Percentiles rank a stretch among this genome's conserved stretches.
Conservation (phyloP, 2,329 filamentous ascomycete species). For the Fusarium setosum region DNA sequence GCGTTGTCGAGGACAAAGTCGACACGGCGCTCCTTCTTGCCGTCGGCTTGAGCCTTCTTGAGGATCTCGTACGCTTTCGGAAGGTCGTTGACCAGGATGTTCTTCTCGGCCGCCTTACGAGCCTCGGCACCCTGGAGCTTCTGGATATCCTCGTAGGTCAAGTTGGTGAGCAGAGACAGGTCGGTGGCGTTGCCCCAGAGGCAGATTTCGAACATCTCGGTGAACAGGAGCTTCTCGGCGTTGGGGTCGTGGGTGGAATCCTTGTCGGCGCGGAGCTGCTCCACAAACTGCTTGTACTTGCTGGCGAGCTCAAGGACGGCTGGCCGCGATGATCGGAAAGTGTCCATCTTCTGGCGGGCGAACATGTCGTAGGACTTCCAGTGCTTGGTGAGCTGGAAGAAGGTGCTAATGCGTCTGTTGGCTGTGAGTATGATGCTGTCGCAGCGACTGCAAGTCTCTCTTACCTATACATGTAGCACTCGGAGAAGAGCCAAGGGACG, state of each 20-base stretch:
- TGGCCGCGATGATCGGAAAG: conserved; percentile 90
- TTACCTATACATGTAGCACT: conserved; percentile 93
- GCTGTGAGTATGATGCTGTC: neutral
- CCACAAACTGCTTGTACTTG: conserved; percentile 80
- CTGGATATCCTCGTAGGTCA: conserved; percentile 96
- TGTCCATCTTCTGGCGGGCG: conserved; percentile 87
- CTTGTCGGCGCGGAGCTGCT: conserved; percentile 69
- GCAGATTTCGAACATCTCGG: conserved; percentile 95
- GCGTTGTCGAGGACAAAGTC: conserved; percentile 98
- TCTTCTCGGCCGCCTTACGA: conserved; percentile 87
- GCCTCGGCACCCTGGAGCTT: conserved; percentile 92
- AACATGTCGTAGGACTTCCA: conserved; percentile 96
- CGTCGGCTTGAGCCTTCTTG: conserved; percentile 70
- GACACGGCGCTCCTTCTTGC: conserved; percentile 78
- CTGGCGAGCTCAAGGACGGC: conserved; percentile 85
- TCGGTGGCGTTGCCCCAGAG: conserved; percentile 98
- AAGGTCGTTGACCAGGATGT: conserved; percentile 91
- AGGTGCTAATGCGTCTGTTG: conserved; percentile 77
- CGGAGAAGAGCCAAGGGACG: conserved; percentile 87
- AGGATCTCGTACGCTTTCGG: conserved; percentile 76
- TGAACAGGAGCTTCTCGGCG: conserved; percentile 83
- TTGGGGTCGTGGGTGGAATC: conserved; percentile 67
- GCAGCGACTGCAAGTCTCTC: neutral
- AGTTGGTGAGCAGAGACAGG: conserved; percentile 86
- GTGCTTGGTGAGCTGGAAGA: conserved; percentile 79